These are phyloP conservation scores for Coemansia javaensis DNA, from an alignment of 192 early-diverging fungal species.

Conservation along the genomic window DNA sequence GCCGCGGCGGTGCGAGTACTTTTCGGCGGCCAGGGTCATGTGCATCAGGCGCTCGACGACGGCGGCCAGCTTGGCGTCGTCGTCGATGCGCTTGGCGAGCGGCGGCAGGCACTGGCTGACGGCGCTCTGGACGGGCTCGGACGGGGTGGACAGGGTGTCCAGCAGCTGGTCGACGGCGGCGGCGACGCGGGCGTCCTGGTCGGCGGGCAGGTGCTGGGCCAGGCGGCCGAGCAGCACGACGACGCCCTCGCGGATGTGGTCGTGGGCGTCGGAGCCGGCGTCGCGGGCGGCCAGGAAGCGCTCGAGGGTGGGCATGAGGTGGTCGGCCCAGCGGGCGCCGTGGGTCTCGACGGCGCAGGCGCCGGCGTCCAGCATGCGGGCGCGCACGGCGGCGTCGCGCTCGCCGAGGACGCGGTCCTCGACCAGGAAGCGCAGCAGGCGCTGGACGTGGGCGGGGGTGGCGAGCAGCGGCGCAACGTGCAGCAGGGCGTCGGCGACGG, in stretches of 20 bases:
- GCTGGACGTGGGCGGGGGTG: constrained; percentile 48
- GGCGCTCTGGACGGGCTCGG: constrained; percentile 90
- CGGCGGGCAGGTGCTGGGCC: constrained; percentile 79
- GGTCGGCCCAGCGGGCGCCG: constrained; percentile 61
- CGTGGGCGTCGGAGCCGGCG: constrained; percentile 66
- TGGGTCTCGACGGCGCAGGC: constrained; percentile 68
- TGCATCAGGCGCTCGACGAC: constrained; percentile 65
- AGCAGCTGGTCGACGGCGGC: constrained; percentile 82
- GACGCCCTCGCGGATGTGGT: constrained; percentile 84
- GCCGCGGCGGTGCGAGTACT: constrained; percentile 85
- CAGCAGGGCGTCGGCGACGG: constrained; percentile 72
- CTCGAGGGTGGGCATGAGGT: constrained; percentile 75
- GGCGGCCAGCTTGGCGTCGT: constrained; percentile 50
- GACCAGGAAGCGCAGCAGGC: constrained; percentile 75
- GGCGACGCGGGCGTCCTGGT: constrained; percentile 59
- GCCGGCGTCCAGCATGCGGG: constrained; percentile 82
- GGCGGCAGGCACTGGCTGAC: constrained; percentile 93
- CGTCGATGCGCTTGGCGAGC: constrained; percentile 70
- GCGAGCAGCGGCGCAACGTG: constrained; percentile 60
- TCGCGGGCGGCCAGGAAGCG: constrained; percentile 69
- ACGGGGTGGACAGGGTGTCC: constrained; percentile 86
- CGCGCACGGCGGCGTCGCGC: constrained; percentile 67
- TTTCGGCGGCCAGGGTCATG: constrained; percentile 62
- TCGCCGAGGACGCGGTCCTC: constrained; percentile 83
- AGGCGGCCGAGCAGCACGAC: constrained; percentile 90